A percentile compares a stretch with the other conserved stretches of the same genome.
These are phyloP conservation scores for Artemisia annua DNA, from an alignment of 129 eudicot genomes.

Conservation along the genomic window DNA sequence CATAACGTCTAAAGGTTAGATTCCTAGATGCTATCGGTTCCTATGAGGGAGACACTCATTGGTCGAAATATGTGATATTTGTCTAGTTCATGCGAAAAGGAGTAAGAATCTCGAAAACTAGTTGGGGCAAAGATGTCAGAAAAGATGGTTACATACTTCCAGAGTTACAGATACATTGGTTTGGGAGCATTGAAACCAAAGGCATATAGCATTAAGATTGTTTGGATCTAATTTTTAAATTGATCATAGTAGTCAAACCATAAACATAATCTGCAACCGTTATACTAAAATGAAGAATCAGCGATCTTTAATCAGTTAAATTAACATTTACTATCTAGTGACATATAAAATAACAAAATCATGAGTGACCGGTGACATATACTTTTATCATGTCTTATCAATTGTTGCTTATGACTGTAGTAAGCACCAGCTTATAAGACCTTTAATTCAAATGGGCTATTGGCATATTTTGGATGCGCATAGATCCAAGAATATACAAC, in stretches of 20 bases:
- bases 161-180: not conserved
- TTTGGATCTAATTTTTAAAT: too few relatives aligned
- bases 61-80: too few relatives aligned
- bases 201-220: not conserved
- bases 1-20: not conserved
- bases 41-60: too few relatives aligned
- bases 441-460: not conserved
- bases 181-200: not conserved
- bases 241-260: not conserved
- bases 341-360: not conserved
- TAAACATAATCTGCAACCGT: not conserved
- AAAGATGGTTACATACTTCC: not conserved
- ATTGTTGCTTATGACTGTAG: constrained; percentile 3
- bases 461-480: not conserved
- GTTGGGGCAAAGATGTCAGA: not conserved
- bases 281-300: not conserved
- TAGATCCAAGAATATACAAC: not conserved
- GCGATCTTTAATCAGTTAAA: too few relatives aligned
- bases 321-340: not conserved
- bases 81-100: too few relatives aligned
- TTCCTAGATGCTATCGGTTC: too few relatives aligned
- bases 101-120: too few relatives aligned
- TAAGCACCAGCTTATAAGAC: not conserved
- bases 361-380: not conserved
- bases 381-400: not conserved